Evolutionary conservation across 140 eudicot genomes (phyloP).

Genomic region (Erigeron philadelphicus): DNA sequence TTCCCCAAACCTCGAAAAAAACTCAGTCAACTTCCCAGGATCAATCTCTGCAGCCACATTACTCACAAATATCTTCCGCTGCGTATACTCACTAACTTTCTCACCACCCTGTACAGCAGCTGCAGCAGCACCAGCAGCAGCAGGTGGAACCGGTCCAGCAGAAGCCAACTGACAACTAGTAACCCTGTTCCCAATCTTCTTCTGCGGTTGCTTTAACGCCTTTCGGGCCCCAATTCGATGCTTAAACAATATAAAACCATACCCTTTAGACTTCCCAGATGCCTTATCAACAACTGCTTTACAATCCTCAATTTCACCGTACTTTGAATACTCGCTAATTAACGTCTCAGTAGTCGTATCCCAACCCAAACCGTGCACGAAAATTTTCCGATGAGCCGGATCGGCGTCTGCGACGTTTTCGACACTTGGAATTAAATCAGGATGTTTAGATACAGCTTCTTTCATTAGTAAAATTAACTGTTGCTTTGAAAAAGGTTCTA

Average conservation of each 20-base stretch:
- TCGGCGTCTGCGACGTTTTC: conserved; percentile 75
- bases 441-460: conserved; percentile 57
- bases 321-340: conserved; percentile 46
- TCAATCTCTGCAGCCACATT: conserved; percentile 87
- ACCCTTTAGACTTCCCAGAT: conserved; percentile 85
- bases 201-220: conserved; percentile 80
- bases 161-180: conserved; percentile 89
- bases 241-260: conserved; percentile 73
- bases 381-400: conserved; percentile 86
- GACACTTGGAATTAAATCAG: conserved; percentile 45
- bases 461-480: conserved; percentile 51
- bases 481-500: conserved; percentile 78
- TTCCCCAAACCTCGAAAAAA: conserved; percentile 70
- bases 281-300: conserved; percentile 77
- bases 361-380: conserved; percentile 95
- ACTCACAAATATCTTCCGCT: conserved; percentile 91
- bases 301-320: conserved; percentile 91
- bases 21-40: conserved; percentile 51
- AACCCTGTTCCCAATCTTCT: conserved; percentile 72
- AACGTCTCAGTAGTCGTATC: conserved; percentile 77
- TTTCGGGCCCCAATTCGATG: conserved; percentile 63
- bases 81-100: conserved; percentile 65
- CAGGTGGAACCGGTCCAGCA: conserved; percentile 70
- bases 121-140: conserved; percentile 33
- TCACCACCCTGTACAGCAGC: conserved; percentile 48